Conservation (phyloP, 805 yeast species). For the Candida maltosa region DNA sequence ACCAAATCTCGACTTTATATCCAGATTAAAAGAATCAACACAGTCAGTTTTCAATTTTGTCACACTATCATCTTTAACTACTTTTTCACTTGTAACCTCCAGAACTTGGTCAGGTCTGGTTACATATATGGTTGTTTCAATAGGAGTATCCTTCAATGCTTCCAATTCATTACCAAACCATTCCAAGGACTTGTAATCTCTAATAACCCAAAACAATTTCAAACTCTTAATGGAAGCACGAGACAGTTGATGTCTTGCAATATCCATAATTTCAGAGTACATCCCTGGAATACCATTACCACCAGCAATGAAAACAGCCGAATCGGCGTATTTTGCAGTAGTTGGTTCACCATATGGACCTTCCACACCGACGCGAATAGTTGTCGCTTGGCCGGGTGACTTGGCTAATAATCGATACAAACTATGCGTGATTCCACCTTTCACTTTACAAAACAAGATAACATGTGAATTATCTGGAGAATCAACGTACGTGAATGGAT, state of each 20-base stretch:
- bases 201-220: constrained; percentile 62
- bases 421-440: constrained; percentile 33
- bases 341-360: constrained; percentile 67
- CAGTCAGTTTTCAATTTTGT: background rate
- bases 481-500: constrained; percentile 37
- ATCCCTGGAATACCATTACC: constrained; percentile 72
- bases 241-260: constrained; percentile 17
- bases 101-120: constrained; percentile 23
- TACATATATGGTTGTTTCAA: constrained; percentile 24
- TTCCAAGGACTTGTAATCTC: constrained; percentile 45
- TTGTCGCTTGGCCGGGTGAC: constrained; percentile 23
- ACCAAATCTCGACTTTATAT: constrained; percentile 2
- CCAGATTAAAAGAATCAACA: background rate
- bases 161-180: constrained; percentile 46
- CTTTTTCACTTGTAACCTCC: background rate
- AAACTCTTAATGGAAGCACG: constrained; percentile 17
- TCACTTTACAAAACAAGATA: constrained; percentile 31
- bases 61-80: background rate
- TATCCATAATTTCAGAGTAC: constrained; percentile 33
- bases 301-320: constrained; percentile 61
- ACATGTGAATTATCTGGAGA: constrained; percentile 20
- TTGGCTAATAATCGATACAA: constrained; percentile 21
- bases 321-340: constrained; percentile 48
- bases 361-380: constrained; percentile 41
- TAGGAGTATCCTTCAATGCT: constrained; percentile 16